Base-by-base conservation (phyloP, 345 rosid genomes). In the Conringia planisiliqua region DNA sequence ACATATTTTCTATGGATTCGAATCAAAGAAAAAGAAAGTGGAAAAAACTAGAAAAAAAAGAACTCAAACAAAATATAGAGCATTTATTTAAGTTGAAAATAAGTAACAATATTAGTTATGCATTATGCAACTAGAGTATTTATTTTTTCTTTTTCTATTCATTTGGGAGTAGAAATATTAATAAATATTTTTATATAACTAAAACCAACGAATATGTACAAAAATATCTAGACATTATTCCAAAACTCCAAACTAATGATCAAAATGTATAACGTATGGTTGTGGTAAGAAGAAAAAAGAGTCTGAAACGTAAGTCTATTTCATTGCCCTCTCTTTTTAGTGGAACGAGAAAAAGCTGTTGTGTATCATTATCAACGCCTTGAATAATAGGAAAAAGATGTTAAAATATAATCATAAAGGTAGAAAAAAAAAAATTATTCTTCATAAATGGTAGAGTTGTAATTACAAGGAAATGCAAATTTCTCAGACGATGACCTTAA, bases 301-400 rank as follows among this genome's bases (percentile, higher is more conserved):
- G 71, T 61, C 73, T 50, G 22, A 70, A 56, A 62, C 75, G 51
- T 20, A 70, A 58, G 67, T 67, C 73, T 64, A 47, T 64, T 77
- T 64, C 71, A 57, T 69, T 70, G 68, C 64, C 39, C 22, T 70
- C 42, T 62, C 35, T 27, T 51, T 69, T 69, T 73, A 79, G 80
- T 83, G 82, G 79, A 71, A 78, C 68, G 77, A 75, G 74, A 62
- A 83, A 76, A 81, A 77, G 66, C 83, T 82, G 84, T 73, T 80
- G 48, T 72, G 71, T 81, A 76, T 84, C 82, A 81, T 80, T 81
- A 79, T 85, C 84, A 82, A 73, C 56, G 80, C 42, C 75, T 82
- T 68, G 43, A 58, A 66, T 62, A 71, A 57, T 64, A 70, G 51
- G 51, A 44, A 56, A 39, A 51, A 62, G 7, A 36, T 36, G 33